Conservation (phyloP, 2,329 filamentous ascomycete species). For the Scytalidium lignicola region DNA sequence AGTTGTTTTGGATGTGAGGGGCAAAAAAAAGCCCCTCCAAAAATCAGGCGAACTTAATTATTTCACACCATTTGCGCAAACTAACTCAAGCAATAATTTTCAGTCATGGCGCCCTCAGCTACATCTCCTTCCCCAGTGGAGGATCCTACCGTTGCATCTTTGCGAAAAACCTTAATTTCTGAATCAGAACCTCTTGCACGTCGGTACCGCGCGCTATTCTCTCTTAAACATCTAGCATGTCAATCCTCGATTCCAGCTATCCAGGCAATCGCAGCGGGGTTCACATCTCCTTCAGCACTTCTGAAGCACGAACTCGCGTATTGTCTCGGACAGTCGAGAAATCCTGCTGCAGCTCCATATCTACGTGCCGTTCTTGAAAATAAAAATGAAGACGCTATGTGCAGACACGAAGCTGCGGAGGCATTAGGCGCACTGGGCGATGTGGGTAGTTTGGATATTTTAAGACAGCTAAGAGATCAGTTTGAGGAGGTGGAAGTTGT, state of each 20-base stretch:
- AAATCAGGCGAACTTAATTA: not conserved
- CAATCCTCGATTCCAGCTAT: constrained; percentile 56
- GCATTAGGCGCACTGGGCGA: constrained; percentile 85
- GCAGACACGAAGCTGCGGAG: constrained; percentile 92
- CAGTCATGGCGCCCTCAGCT: constrained; percentile 27
- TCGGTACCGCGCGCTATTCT: constrained; percentile 95
- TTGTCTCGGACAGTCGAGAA: constrained; percentile 86
- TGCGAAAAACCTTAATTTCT: constrained; percentile 72
- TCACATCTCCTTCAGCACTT: constrained; percentile 78
- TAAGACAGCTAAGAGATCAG: constrained; percentile 70
- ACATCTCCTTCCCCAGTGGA: constrained; percentile 18
- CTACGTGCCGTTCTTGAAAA: constrained; percentile 72
- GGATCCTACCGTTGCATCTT: constrained; percentile 34
- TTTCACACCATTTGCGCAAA: not conserved
- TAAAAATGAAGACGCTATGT: constrained; percentile 85
- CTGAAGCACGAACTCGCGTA: constrained; percentile 97
- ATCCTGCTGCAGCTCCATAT: constrained; percentile 66
- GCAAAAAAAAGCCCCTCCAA: not conserved
- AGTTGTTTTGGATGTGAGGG: not conserved
- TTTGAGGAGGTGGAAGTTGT: constrained; percentile 72
- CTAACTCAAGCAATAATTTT: not conserved
- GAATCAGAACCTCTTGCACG: constrained; percentile 78
- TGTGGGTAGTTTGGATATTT: constrained; percentile 64
- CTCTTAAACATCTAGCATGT: constrained; percentile 86
- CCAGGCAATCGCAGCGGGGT: constrained; percentile 82